A percentile compares a stretch with the other conserved stretches of the same genome.
These are phyloP conservation scores for Plantago coronopus DNA, from an alignment of 305 asterid genomes.

Conservation along the genomic window DNA sequence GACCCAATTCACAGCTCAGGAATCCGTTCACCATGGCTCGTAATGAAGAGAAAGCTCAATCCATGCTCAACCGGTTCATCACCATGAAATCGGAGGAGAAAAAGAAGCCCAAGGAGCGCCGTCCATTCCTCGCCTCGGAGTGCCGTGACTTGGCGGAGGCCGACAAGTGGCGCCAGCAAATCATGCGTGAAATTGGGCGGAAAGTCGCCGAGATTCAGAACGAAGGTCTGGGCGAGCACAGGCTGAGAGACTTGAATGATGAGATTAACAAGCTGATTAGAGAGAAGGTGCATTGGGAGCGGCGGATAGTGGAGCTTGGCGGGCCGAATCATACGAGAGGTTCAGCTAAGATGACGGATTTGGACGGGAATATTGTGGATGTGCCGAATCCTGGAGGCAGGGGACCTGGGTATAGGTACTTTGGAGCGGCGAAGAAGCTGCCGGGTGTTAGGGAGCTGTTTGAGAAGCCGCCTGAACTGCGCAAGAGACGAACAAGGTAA, in stretches of 20 bases:
- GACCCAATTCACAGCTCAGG: too few species aligned
- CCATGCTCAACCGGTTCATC: conserved; percentile 88
- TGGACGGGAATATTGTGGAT: conserved; percentile 92
- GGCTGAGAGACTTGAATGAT: conserved; percentile 81
- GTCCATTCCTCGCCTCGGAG: conserved; percentile 89
- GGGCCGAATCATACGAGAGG: conserved; percentile 63
- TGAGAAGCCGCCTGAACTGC: conserved; percentile 90
- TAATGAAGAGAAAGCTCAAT: conserved; percentile 97
- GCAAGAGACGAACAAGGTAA: conserved; percentile 90
- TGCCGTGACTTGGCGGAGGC: conserved; percentile 96
- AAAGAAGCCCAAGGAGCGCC: conserved; percentile 91
- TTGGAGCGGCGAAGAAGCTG: conserved; percentile 96
- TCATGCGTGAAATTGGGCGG: conserved; percentile 82
- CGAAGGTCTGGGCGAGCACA: conserved; percentile 86
- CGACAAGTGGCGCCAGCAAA: conserved; percentile 97
- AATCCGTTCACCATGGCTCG: conserved; percentile 70
- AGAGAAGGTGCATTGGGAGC: conserved; percentile 89
- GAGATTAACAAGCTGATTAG: conserved; percentile 90
- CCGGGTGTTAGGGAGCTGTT: conserved; percentile 95
- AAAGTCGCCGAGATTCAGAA: conserved; percentile 93
- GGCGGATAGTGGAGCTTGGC: conserved; percentile 90
- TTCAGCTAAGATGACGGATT: conserved; percentile 93
- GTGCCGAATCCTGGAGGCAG: conserved; percentile 98
- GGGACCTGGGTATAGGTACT: conserved; percentile 91
- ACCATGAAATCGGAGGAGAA: conserved; percentile 85